Evolutionary conservation across 352 stramenopile species (phyloP), one percentile per base, ranked within the genome.

Genomic region (Aphanomyces stellatus): DNA sequence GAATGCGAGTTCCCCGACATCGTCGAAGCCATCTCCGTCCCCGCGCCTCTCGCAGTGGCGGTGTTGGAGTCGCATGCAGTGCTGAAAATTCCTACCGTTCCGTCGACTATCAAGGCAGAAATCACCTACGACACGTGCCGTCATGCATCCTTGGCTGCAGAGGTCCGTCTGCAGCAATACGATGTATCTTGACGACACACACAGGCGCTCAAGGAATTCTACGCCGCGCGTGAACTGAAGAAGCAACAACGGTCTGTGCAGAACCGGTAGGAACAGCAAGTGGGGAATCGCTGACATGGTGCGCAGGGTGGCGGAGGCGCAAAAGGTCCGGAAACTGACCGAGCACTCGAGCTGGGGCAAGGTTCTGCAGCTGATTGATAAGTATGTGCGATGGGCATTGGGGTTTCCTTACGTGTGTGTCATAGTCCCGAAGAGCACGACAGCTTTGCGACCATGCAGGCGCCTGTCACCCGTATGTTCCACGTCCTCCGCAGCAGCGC

Each of bases 391-490:
- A 0, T 53, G 19, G 13, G 8, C 46, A 53, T 15, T 53, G 37
- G 11, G 11, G 7, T 37, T 35, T 33, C 17, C 33, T 7, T 34
- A 15, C 17, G 11, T 37, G 49, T 15, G 22, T 8, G 59, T 24
- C 27, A n/a, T 46, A 67, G 59, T 30, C 46, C 60, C 3, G 30
- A 34, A 2, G 31, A 53, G 13, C 30, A 67, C 35, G 5, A 30
- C 3, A 57, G 24, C 24, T 67, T 28, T 28, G 60, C 41, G 3
- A 46, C 60, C 1, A 51, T 67, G 60, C 43, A 30, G 4, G 19
- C 60, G 19, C 49, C 60, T 19, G 48, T 67, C 27, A 13, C 60
- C 2, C 60, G 60, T 7, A 67, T 67, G 60, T 67, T 67, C 34
- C 37, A 49, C 25, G 48, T 67, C 24, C 34, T 67, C 19, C 40